phyloP scores from a whole-genome alignment of 2,329 filamentous ascomycete genomes.

The Penicillium hordei region DNA sequence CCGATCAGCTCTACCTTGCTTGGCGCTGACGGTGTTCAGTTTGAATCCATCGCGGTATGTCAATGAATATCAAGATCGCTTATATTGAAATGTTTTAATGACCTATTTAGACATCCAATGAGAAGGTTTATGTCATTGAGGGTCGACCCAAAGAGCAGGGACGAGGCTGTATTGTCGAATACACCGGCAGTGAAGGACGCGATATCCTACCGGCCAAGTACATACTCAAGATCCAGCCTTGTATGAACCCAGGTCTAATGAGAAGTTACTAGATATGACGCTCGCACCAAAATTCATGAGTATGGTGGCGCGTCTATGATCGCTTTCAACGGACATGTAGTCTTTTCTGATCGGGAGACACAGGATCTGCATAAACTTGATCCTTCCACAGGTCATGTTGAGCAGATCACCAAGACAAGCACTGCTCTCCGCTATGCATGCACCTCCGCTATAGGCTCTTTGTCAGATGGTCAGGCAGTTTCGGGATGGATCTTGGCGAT shows the following conservation, averaged over 20 bases:
- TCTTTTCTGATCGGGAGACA: conserved; percentile 49
- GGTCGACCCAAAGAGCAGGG: conserved; percentile 38
- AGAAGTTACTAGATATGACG: conserved; percentile 40
- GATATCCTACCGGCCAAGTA: conserved; percentile 28
- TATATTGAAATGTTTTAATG: background rate
- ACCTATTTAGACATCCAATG: conserved; percentile 6
- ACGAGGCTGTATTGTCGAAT: conserved; percentile 46
- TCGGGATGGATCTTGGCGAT: conserved; percentile 49
- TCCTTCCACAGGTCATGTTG: conserved; percentile 37
- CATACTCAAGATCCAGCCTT: conserved; percentile 37
- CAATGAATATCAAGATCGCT: background rate
- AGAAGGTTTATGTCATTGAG: conserved; percentile 33
- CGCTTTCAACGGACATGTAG: conserved; percentile 40
- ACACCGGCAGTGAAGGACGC: conserved; percentile 4
- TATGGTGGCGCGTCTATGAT: conserved; percentile 52
- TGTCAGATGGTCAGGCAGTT: conserved; percentile 30
- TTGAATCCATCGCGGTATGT: conserved; percentile 15
- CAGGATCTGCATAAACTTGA: conserved; percentile 46
- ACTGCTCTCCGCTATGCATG: conserved; percentile 9
- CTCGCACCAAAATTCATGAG: conserved; percentile 50
- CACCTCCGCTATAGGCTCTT: conserved; percentile 42
- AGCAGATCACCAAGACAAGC: conserved; percentile 26
- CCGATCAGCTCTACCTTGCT: conserved; percentile 29
- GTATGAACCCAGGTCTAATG: background rate
- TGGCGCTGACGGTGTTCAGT: conserved; percentile 23